Base-by-base conservation (phyloP, 2,329 filamentous ascomycete genomes). In the Thielaviopsis populi region DNA sequence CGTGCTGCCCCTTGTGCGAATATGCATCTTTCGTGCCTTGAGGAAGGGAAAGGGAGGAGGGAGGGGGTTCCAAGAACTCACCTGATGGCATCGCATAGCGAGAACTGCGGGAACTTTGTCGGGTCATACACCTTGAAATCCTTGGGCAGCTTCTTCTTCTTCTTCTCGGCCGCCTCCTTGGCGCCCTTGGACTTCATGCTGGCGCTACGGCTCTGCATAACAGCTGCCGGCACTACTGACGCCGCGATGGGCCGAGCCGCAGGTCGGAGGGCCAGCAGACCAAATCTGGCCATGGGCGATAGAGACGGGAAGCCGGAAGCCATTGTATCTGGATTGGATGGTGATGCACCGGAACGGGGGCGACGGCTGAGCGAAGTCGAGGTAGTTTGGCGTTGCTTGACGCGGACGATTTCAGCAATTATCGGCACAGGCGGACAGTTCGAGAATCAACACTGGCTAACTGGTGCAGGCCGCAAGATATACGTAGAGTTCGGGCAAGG, bases 61-160 rank as follows among this genome's bases (percentile, higher is more conserved):
- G 30, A 8, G 33, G 33, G 10, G 30, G 7, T 3, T 8, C 33
- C 33, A 10, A 56, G 7, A 50, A 40, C 79, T 65, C 76, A 90
- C 89, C 91, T 84, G 84, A 99, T 94, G 17, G 94, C 95, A 77
- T 99, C 94, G 69, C 89, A 87, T 40, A 99, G 79, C 0, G 90
- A 83, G 71, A 87, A 96, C 70, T 88, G 86, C 0, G 75, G 75
- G 46, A 76, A 76, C 42, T 89, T 79, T 53, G 84, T 81, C 68
- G 92, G 73, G 68, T 84, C 80, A 72, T 84, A 91, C 40, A 83
- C 81, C 68, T 82, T 83, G 67, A 82, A 83, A 11, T 81, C 79
- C 75, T 89, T 89, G 71, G 83, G 81, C 62, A 79, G 75, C 69
- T 80, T 77, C 74, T 80, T 84, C 73, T 80, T 81, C 63, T 75